Evolutionary conservation across 176 grass and related monocot species (phyloP), one percentile per base, ranked within the genome.

Genomic region (Triticum turgidum): DNA sequence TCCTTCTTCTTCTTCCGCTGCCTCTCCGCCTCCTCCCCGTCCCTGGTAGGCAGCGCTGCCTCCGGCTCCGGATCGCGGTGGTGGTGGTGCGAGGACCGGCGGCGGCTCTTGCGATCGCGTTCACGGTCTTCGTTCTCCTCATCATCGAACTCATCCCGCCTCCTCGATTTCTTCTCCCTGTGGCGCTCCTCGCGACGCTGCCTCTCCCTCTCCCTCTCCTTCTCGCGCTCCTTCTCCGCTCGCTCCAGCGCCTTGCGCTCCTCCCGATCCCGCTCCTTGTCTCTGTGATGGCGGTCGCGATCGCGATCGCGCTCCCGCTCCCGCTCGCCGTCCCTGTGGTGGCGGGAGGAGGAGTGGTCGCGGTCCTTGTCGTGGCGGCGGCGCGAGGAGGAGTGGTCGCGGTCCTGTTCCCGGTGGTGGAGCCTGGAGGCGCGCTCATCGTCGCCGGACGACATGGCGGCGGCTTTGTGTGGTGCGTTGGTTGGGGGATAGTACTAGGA

Each of bases 81-180:
- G 27, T 86, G 88, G 61, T 80, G 89, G 54, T 58, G 15, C 3
- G 83, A 84, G 10, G 93, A 90, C 42, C 91, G 89, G 74, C 86
- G 77, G 49, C 91, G 88, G 76, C 90, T 91, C 80, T 95, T 94
- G 25, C 91, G 77, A 71, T 89, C 91, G 24, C 78, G 88, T 9
- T 87, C 91, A 22, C 54, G 15, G 54, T 82, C 85, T n/a, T 86
- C 84, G 5, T 89, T 78, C 5, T 91, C 90, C 38, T 90, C 91
- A 64, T 88, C 83, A 4, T 73, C 86, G 35, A 78, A 71, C 65
- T 74, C 69, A 22, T 94, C 91, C 44, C 82, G 91, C 30, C 87
- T 83, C 82, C 85, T 90, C 17, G 87, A 85, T 29, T 44, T 91
- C 7, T 90, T 90, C 59, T 89, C 93, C 54, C 10, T 56, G 77